These are phyloP conservation scores for Paraconiothyrium brasiliense DNA, from an alignment of 2,329 filamentous ascomycete genomes.

Conservation along the genomic window DNA sequence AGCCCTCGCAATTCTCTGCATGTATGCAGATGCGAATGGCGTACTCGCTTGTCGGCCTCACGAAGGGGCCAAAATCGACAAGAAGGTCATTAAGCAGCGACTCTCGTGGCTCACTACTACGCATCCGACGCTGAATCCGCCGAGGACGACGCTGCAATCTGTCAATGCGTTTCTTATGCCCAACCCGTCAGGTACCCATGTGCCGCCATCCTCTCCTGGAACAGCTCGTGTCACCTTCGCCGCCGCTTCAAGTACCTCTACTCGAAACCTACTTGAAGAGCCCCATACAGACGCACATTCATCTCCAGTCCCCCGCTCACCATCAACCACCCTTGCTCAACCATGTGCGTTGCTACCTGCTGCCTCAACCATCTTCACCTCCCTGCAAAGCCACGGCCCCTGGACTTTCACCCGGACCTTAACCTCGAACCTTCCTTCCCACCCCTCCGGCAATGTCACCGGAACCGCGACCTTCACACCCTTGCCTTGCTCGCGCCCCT, in stretches of 20 bases:
- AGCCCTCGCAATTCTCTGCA: conserved; percentile 78
- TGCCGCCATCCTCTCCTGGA: not conserved
- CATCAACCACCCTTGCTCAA: too few species aligned
- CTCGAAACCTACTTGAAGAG: too few species aligned
- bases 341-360: not conserved
- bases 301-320: not conserved
- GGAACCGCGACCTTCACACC: conserved; percentile 72
- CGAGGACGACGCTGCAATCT: conserved; percentile 84
- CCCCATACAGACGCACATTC: not conserved
- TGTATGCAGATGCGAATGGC: conserved; percentile 74
- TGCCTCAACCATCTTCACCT: not conserved
- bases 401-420: conserved; percentile 72
- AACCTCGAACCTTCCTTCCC: conserved; percentile 63
- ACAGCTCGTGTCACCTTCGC: not conserved
- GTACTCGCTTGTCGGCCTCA: conserved; percentile 28
- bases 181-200: conserved; percentile 22
- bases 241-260: too few species aligned
- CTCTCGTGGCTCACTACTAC: conserved; percentile 84
- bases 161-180: conserved; percentile 89
- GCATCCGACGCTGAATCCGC: conserved; percentile 83
- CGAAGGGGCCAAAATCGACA: conserved; percentile 63
- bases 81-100: conserved; percentile 77
- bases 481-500: not conserved
- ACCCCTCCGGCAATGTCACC: conserved; percentile 72
- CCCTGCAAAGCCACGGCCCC: conserved; percentile 31